Percentiles rank a stretch among this genome's conserved stretches.
Evolutionary conservation across 2,329 filamentous ascomycete species (phyloP).

Genomic region (Trichoderma atrobrunneum): DNA sequence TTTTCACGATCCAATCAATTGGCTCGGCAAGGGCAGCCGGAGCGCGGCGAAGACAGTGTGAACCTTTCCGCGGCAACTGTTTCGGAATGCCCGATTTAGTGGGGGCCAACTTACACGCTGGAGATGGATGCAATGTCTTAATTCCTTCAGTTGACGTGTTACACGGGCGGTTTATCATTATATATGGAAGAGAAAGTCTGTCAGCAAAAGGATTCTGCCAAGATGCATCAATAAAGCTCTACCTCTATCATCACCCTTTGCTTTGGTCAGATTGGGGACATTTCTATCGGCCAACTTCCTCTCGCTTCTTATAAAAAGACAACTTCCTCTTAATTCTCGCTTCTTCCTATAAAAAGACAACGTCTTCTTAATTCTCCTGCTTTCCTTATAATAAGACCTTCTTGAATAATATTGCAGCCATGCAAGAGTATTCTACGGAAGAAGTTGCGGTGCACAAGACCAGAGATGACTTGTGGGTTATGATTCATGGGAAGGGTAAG

Average conservation of each 20-base stretch:
- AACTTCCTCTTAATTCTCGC: background rate
- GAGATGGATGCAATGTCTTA: background rate
- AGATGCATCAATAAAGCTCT: background rate
- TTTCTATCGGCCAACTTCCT: background rate
- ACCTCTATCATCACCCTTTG: background rate
- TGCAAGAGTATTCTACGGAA: slow-evolving; percentile 30
- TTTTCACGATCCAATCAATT: background rate
- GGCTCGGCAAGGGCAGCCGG: background rate
- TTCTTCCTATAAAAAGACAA: background rate
- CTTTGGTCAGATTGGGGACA: fast-evolving
- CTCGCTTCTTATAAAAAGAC: no score
- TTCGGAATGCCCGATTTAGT: background rate
- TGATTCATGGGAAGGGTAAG: slow-evolving; percentile 55
- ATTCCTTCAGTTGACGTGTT: background rate
- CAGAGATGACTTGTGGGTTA: slow-evolving; percentile 50
- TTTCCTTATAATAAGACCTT: background rate
- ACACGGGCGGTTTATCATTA: background rate
- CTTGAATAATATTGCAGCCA: background rate
- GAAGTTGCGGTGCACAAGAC: slow-evolving; percentile 51
- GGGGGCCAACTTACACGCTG: background rate
- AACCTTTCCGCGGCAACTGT: background rate
- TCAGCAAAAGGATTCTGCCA: background rate
- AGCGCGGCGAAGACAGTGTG: background rate
- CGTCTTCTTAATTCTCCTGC: background rate
- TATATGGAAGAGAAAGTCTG: background rate